Percentiles rank a stretch among this genome's conserved stretches.
phyloP scores from a whole-genome alignment of 2,329 filamentous ascomycete species.

The Botrytis galanthina region DNA sequence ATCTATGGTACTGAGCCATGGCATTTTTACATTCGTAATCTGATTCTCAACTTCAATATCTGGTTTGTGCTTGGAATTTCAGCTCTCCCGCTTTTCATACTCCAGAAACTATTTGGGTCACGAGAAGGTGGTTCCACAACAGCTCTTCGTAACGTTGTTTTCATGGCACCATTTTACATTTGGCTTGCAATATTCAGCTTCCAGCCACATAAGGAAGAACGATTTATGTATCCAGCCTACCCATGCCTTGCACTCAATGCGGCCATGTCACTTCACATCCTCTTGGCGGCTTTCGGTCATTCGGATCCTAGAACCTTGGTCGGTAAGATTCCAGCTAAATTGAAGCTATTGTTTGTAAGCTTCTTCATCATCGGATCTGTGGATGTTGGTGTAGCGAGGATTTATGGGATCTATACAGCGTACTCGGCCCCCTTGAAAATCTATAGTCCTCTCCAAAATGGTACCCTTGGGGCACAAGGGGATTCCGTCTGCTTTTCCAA shows the following conservation, averaged over 20 bases:
- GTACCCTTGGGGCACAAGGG: constrained; percentile 54
- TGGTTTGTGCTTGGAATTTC: constrained; percentile 82
- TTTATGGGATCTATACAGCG: constrained; percentile 72
- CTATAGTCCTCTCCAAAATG: constrained; percentile 61
- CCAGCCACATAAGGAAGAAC: constrained; percentile 95
- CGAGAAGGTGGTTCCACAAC: constrained; percentile 61
- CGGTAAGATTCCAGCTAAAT: constrained; percentile 67
- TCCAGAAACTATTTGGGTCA: constrained; percentile 64
- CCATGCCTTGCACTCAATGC: constrained; percentile 88
- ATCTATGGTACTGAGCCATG: constrained; percentile 96
- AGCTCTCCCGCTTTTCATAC: constrained; percentile 69
- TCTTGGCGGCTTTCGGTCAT: constrained; percentile 72
- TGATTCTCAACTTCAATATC: constrained; percentile 90
- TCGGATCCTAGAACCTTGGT: constrained; percentile 63
- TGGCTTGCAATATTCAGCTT: constrained; percentile 90
- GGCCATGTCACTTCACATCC: constrained; percentile 76
- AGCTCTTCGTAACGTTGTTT: constrained; percentile 71
- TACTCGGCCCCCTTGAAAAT: constrained; percentile 78
- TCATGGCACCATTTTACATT: constrained; percentile 84
- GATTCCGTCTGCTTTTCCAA: constrained; percentile 86
- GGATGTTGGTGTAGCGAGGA: constrained; percentile 67
- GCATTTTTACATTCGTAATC: constrained; percentile 93
- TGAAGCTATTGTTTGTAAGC: constrained; percentile 68
- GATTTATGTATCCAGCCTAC: constrained; percentile 98
- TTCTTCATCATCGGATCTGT: constrained; percentile 61